Percentiles rank a stretch among this genome's conserved stretches.
These are phyloP conservation scores for Xerocomellus intermedius DNA, from an alignment of 768 basidiomycete species.

Conservation along the genomic window DNA sequence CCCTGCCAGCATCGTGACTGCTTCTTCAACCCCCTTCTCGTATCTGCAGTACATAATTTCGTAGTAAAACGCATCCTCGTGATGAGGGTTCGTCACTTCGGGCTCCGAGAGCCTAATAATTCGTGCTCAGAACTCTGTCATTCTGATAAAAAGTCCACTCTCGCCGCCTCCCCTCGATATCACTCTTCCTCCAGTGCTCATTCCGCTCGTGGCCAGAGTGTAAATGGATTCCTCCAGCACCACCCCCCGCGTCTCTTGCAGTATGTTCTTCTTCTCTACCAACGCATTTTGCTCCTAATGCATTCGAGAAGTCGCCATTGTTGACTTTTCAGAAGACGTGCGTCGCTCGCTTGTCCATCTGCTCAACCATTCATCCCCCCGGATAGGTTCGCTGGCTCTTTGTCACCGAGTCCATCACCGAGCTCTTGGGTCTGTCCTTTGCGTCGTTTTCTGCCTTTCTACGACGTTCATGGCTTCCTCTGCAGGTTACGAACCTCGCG, in stretches of 20 bases:
- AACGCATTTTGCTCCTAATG: constrained; percentile 7
- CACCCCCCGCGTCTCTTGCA: constrained; percentile 74
- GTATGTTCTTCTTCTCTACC: constrained; percentile 41
- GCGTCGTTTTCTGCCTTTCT: not conserved
- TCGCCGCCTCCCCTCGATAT: not conserved
- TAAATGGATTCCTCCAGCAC: constrained; percentile 37
- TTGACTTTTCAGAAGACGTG: constrained; percentile 78
- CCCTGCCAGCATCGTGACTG: constrained; percentile 2
- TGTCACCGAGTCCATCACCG: constrained; percentile 62
- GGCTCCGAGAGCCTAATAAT: constrained; percentile 17
- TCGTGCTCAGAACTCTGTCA: constrained; percentile 6
- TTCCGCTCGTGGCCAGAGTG: not conserved
- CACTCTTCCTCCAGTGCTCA: not conserved
- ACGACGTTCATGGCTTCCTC: not conserved
- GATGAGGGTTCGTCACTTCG: constrained; percentile 18
- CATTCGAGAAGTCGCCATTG: constrained; percentile 59
- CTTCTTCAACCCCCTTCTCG: constrained; percentile 4
- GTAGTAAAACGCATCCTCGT: constrained; percentile 1
- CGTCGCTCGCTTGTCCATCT: constrained; percentile 8
- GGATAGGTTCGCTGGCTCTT: constrained; percentile 64
- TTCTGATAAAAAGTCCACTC: constrained; percentile 17
- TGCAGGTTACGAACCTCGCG: constrained; percentile 70
- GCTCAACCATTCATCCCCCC: not conserved
- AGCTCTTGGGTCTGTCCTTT: constrained; percentile 52
- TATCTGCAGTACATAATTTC: constrained; percentile 1